phyloP scores from a whole-genome alignment of 1,284 basidiomycete species.

The Ustilago hordei region DNA sequence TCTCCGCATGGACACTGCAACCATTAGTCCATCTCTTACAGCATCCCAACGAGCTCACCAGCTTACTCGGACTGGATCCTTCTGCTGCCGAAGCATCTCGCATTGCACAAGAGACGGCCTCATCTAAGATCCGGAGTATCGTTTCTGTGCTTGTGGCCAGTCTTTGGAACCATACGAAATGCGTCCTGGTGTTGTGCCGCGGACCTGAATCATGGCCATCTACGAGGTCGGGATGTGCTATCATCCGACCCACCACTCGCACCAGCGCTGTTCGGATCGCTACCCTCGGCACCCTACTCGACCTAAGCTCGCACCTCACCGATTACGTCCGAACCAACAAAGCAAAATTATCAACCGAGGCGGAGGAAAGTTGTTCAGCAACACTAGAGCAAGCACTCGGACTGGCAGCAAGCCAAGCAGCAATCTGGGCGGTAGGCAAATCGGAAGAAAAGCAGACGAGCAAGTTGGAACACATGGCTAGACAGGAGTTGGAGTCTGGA shows the following conservation, averaged over 20 bases:
- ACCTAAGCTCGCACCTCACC: slow-evolving; percentile 51
- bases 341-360: slow-evolving; percentile 13
- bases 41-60: slow-evolving; percentile 86
- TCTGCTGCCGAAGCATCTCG: slow-evolving; percentile 75
- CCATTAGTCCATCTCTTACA: slow-evolving; percentile 88
- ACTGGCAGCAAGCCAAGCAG: slow-evolving; percentile 44
- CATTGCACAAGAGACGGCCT: slow-evolving; percentile 70
- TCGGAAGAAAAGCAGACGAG: slow-evolving; percentile 26
- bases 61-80: slow-evolving; percentile 78
- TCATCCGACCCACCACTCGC: slow-evolving; percentile 50
- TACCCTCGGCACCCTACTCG: slow-evolving; percentile 65
- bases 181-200: slow-evolving; percentile 77
- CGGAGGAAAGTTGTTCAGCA: slow-evolving; percentile 13
- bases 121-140: slow-evolving; percentile 68
- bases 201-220: slow-evolving; percentile 79
- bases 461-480: slow-evolving; percentile 35
- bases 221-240: slow-evolving; percentile 74
- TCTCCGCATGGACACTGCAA: slow-evolving; percentile 73
- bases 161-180: slow-evolving; percentile 78
- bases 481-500: slow-evolving; percentile 45
- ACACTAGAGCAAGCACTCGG: slow-evolving; percentile 51
- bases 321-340: slow-evolving; percentile 47
- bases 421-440: slow-evolving; percentile 44
- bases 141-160: slow-evolving; percentile 73
- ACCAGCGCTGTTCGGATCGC: slow-evolving; percentile 51